A percentile compares a stretch with the other conserved stretches of the same genome.
These are phyloP conservation scores for Gaertneriomyces sp. DNA, from an alignment of 192 early-diverging fungal genomes.

Conservation along the genomic window DNA sequence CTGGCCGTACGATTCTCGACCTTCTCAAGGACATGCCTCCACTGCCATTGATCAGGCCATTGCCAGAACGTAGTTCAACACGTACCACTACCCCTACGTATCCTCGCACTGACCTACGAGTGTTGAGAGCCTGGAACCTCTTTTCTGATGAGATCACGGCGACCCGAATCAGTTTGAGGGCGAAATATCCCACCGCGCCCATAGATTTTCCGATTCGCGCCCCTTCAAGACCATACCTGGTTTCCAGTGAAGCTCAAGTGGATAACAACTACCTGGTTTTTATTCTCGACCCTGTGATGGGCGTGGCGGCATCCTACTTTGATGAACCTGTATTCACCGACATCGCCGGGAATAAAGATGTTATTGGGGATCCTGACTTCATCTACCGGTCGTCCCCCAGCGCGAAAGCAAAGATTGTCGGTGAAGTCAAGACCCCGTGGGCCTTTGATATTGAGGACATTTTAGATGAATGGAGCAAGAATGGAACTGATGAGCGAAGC, in stretches of 20 bases:
- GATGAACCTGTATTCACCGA: not conserved
- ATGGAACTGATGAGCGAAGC: not conserved
- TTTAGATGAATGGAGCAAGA: not conserved
- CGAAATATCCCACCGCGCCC: not conserved
- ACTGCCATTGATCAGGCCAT: no score
- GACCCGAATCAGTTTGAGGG: not conserved
- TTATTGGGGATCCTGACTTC: slow-evolving; percentile 7
- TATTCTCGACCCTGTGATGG: not conserved
- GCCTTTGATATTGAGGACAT: not conserved
- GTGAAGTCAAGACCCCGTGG: slow-evolving; percentile 1
- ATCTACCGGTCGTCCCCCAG: not conserved
- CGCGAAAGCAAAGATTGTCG: not conserved
- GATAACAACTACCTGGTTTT: not conserved
- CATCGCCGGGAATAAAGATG: not conserved
- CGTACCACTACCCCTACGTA: slow-evolving; percentile 3
- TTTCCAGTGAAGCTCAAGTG: not conserved
- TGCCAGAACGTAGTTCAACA: no score
- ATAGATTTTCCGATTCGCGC: not conserved
- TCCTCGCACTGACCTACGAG: slow-evolving; percentile 9
- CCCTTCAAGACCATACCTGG: not conserved
- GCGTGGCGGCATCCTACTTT: not conserved
- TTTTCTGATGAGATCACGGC: not conserved
- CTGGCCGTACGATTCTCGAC: no score
- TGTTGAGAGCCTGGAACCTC: not conserved
- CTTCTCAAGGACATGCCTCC: no score